phyloP scores from a whole-genome alignment of 2,329 filamentous ascomycete genomes.

The Verticillium klebahnii region DNA sequence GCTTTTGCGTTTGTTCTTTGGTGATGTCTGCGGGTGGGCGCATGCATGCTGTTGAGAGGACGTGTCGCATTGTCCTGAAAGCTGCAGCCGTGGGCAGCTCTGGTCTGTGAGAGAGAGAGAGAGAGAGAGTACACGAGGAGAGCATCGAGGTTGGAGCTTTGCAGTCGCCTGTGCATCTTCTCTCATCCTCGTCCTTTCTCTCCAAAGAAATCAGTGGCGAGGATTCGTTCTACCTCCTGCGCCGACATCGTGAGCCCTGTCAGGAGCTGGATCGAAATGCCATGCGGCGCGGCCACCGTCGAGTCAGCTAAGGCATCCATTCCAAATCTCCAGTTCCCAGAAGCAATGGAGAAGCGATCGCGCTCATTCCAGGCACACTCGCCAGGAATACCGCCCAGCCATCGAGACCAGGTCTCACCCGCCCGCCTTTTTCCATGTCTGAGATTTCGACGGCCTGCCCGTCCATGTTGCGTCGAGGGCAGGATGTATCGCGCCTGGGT shows the following conservation, averaged over 20 bases:
- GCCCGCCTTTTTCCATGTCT: not conserved
- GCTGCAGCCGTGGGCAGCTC: too few species aligned
- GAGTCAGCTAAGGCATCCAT: not conserved
- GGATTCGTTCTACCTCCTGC: not conserved
- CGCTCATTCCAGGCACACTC: not conserved
- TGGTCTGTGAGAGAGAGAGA: too few species aligned
- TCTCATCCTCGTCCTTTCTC: not conserved
- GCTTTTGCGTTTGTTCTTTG: not conserved
- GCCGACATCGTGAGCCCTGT: not conserved
- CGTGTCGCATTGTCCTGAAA: too few species aligned
- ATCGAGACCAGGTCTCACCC: not conserved
- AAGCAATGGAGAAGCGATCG: not conserved
- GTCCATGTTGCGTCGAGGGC: not conserved
- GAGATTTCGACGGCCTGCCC: not conserved
- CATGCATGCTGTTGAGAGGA: too few species aligned
- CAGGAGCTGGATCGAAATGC: not conserved
- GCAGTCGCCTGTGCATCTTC: not conserved
- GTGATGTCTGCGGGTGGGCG: not conserved
- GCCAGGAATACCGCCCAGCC: not conserved
- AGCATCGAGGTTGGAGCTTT: too few species aligned
- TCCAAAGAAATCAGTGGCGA: not conserved
- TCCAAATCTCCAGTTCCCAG: not conserved
- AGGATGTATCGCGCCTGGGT: not conserved
- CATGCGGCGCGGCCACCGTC: not conserved
- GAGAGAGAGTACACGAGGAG: too few species aligned